Percentiles rank a stretch among this genome's conserved stretches.
These are phyloP conservation scores for Trametopsis cervina DNA, from an alignment of 768 basidiomycete genomes.

Conservation along the genomic window DNA sequence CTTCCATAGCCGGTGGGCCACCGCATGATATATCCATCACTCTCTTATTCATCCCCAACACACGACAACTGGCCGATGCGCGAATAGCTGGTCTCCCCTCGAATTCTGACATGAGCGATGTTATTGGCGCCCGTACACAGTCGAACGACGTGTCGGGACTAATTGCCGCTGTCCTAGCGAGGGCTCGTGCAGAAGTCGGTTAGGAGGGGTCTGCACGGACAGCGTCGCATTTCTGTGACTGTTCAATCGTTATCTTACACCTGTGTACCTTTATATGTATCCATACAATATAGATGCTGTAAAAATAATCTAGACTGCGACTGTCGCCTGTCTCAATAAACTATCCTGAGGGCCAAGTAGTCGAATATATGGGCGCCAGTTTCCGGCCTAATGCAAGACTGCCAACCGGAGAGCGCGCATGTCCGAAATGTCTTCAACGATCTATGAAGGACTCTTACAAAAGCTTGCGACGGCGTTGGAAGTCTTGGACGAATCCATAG, in stretches of 20 bases:
- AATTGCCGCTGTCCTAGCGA: constrained; percentile 51
- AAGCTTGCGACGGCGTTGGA: not conserved
- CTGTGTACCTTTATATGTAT: too few species aligned
- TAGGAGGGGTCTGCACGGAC: too few species aligned
- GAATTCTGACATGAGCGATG: constrained; percentile 49
- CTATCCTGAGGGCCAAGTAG: too few species aligned
- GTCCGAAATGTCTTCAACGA: constrained; percentile 1
- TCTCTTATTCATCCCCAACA: constrained; percentile 66
- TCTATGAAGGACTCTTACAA: not conserved
- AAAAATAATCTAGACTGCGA: too few species aligned
- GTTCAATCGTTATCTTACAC: too few species aligned
- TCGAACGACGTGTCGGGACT: constrained; percentile 61
- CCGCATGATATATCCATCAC: constrained; percentile 40
- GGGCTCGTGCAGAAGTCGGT: constrained; percentile 26
- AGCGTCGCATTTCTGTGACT: too few species aligned
- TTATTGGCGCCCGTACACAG: constrained; percentile 55
- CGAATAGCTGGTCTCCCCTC: constrained; percentile 37
- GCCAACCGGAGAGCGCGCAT: too few species aligned
- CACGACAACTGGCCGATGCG: constrained; percentile 55
- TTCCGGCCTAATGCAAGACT: too few species aligned
- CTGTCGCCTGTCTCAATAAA: too few species aligned
- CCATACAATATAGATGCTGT: too few species aligned
- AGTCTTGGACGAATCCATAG: not conserved
- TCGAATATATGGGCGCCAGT: too few species aligned
- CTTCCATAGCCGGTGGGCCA: constrained; percentile 21